phyloP scores from a whole-genome alignment of 331 rosid genomes.

The Malus hybrid region DNA sequence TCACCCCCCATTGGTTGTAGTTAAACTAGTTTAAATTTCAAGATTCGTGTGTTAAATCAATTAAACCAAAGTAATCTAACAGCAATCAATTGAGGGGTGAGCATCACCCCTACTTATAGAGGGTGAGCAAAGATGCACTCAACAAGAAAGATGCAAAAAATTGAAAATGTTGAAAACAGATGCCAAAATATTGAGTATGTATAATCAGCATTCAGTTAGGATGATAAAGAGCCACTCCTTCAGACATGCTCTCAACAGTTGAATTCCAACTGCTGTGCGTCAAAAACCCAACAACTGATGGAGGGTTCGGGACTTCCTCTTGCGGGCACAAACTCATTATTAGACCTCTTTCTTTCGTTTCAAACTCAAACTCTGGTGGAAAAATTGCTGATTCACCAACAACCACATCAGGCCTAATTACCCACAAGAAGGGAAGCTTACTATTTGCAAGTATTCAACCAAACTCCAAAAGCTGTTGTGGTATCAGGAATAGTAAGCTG shows the following conservation, averaged over 20 bases:
- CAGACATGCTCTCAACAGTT: background rate
- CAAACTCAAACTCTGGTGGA: background rate
- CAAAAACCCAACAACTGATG: background rate
- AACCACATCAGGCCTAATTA: background rate
- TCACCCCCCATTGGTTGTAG: too few species aligned
- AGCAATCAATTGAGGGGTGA: too few species aligned
- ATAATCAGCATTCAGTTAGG: too few species aligned
- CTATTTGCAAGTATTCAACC: background rate
- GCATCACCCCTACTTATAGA: too few species aligned
- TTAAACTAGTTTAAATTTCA: too few species aligned
- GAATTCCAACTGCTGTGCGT: slow-evolving; percentile 1
- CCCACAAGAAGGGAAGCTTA: background rate
- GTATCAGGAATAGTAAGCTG: background rate
- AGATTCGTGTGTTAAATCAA: too few species aligned
- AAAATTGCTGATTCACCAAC: background rate
- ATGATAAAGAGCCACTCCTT: background rate
- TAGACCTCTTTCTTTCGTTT: background rate
- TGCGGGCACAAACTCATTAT: slow-evolving; percentile 4
- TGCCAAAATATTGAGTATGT: too few species aligned
- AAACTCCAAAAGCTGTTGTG: background rate
- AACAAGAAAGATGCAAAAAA: too few species aligned
- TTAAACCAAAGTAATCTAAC: too few species aligned
- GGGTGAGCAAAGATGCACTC: too few species aligned
- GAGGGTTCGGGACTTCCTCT: slow-evolving; percentile 2
- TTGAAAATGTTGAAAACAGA: too few species aligned